Conservation (phyloP, 2,329 filamentous ascomycete genomes). For the Hortaea werneckii region DNA sequence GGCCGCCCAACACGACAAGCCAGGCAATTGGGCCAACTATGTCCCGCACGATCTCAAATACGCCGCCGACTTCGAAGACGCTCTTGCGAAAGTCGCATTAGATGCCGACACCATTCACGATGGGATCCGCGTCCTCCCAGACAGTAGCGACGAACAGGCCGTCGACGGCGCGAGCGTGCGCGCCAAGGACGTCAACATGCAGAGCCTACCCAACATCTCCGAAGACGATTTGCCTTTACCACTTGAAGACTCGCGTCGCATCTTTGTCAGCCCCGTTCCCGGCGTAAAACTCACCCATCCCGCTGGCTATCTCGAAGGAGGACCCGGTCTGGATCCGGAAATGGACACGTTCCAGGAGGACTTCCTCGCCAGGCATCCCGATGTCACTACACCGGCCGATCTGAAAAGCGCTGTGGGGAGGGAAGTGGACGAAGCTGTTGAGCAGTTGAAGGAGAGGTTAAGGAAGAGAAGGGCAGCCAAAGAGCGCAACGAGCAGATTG, state of each 20-base stretch:
- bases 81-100: slow-evolving; percentile 31
- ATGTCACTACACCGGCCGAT: slow-evolving; percentile 26
- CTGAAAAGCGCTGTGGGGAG: slow-evolving; percentile 25
- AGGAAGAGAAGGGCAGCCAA: slow-evolving; percentile 28
- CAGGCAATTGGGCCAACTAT: slow-evolving; percentile 26
- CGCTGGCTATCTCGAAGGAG: slow-evolving; percentile 39
- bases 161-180: slow-evolving; percentile 18
- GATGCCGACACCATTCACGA: slow-evolving; percentile 13
- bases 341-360: slow-evolving; percentile 29
- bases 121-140: slow-evolving; percentile 19
- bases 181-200: slow-evolving; percentile 15
- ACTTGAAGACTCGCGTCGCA: slow-evolving; percentile 33
- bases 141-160: slow-evolving; percentile 17
- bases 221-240: slow-evolving; percentile 32
- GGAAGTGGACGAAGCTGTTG: slow-evolving; percentile 21
- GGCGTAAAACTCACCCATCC: slow-evolving; percentile 37
- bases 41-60: slow-evolving; percentile 35
- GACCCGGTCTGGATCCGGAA: slow-evolving; percentile 32
- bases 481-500: slow-evolving; percentile 32
- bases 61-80: slow-evolving; percentile 35
- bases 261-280: slow-evolving; percentile 32
- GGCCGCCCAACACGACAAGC: too few species aligned
- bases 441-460: slow-evolving; percentile 23
- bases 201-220: slow-evolving; percentile 18
- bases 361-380: slow-evolving; percentile 28